Evolutionary conservation across 331 rosid species (phyloP), one percentile per base, ranked within the genome.

Genomic region (Phaseolus coccineus): DNA sequence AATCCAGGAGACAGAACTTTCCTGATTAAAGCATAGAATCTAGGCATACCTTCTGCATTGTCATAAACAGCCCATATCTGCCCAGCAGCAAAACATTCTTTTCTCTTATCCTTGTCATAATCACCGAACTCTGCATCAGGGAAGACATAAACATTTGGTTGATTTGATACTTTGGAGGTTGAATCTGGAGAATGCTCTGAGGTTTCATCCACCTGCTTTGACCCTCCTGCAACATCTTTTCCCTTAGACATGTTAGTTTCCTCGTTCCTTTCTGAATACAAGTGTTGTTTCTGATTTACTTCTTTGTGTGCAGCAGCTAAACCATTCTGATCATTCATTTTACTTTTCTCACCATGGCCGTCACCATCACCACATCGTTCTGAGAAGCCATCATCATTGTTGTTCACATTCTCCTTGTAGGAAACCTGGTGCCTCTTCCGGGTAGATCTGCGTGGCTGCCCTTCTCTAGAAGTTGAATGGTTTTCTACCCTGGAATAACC

Each of bases 21-120:
- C 77, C 58, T 89, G 58, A 95, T 90, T 81, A 80, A 73, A 81
- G 91, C 93, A 71, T 91, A 95, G 87, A 81, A 90, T 87, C 98
- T 91, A 70, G 99, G 99, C 99, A 95, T 90, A 80, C 89, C 94
- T 78, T 90, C 91, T 65, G 39, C 11, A 75, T 81, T 47, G 84
- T 91, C 97, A 87, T 93, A 95, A 78, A 82, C 30, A 80, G 98
- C 97, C 99, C 99, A 95, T 48, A 89, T 80, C 85, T 95, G 99
- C 80, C 96, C 96, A 4, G 35, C 84, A 15, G 73, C 77, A 82
- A 95, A 95, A 61, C 88, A 73, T 59, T 80, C 91, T 46, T 73
- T 82, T 25, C 69, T 71, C 83, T 88, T 89, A 55, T 52, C 82
- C 75, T 80, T 83, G 30, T 86, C 97, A 78, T 93, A 95, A 85